These are phyloP conservation scores for Cubamyces sp. DNA, from an alignment of 768 basidiomycete genomes.

Conservation along the genomic window DNA sequence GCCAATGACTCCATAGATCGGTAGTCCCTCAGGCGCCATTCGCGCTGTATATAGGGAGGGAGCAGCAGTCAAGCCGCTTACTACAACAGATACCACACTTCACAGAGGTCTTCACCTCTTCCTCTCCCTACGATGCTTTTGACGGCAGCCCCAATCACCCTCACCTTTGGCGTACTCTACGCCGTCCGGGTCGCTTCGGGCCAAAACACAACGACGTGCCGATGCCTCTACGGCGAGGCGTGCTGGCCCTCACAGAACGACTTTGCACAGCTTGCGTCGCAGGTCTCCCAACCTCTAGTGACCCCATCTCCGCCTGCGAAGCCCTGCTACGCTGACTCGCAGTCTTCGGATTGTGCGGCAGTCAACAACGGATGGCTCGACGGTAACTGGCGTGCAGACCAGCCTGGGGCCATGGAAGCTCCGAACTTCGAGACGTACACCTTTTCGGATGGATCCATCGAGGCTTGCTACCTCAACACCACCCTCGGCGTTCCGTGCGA, in stretches of 20 bases:
- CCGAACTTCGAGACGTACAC: constrained; percentile 39
- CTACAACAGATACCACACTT: no score
- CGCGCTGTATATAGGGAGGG: no score
- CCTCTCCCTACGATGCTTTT: no score
- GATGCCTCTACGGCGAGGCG: constrained; percentile 36
- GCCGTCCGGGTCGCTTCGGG: no score
- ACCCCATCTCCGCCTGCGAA: constrained; percentile 44
- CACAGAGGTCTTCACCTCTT: no score
- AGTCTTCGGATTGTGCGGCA: constrained; percentile 43
- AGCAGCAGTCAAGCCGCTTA: no score
- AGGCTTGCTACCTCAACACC: constrained; percentile 54
- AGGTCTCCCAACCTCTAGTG: constrained; percentile 52
- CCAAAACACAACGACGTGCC: no score
- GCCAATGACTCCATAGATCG: no score
- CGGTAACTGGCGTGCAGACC: constrained; percentile 45
- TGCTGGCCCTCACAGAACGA: constrained; percentile 46
- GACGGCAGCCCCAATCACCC: no score
- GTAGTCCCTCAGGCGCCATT: no score
- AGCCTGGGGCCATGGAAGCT: constrained; percentile 44
- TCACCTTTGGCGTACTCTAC: no score
- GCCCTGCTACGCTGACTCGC: constrained; percentile 43
- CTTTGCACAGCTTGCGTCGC: constrained; percentile 38
- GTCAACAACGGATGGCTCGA: constrained; percentile 35
- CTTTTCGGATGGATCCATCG: constrained; percentile 49
- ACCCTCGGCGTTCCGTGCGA: constrained; percentile 43